phyloP scores from a whole-genome alignment of 129 eudicot species.

The Flaveria bidentis region DNA sequence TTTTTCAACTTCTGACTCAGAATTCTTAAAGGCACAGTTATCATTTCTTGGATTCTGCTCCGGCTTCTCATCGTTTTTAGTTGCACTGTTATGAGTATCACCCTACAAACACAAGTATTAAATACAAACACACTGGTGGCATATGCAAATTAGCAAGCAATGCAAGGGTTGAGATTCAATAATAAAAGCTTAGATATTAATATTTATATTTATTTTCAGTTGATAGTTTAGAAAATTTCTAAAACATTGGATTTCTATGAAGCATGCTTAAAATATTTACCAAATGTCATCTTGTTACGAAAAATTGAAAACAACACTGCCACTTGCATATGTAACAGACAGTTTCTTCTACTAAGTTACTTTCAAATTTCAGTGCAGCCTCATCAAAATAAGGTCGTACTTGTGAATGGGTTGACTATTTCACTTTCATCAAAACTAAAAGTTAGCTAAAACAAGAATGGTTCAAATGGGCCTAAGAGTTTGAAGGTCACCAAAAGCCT shows the following conservation, averaged over 20 bases:
- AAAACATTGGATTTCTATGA: not conserved
- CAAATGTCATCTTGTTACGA: constrained; percentile 2
- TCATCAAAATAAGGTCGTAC: not conserved
- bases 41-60: constrained; percentile 27
- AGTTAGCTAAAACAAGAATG: not conserved
- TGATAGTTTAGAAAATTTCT: constrained; percentile 4
- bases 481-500: not conserved
- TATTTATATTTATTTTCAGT: constrained; percentile 2
- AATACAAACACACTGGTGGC: constrained; percentile 2
- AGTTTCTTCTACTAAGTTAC: constrained; percentile 1
- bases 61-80: constrained; percentile 25
- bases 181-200: not conserved
- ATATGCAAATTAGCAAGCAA: not conserved
- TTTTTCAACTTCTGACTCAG: constrained; percentile 27
- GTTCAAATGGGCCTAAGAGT: not conserved
- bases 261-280: not conserved
- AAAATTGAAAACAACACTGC: not conserved
- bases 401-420: not conserved
- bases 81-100: constrained; percentile 29
- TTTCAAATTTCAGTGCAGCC: not conserved
- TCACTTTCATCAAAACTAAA: not conserved
- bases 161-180: not conserved
- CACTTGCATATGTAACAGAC: not conserved
- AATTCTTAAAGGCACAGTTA: constrained; percentile 13
- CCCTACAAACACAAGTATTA: constrained; percentile 32